Conservation (phyloP, 2,329 filamentous ascomycete species). For the Ophiosphaerella herpotricha region DNA sequence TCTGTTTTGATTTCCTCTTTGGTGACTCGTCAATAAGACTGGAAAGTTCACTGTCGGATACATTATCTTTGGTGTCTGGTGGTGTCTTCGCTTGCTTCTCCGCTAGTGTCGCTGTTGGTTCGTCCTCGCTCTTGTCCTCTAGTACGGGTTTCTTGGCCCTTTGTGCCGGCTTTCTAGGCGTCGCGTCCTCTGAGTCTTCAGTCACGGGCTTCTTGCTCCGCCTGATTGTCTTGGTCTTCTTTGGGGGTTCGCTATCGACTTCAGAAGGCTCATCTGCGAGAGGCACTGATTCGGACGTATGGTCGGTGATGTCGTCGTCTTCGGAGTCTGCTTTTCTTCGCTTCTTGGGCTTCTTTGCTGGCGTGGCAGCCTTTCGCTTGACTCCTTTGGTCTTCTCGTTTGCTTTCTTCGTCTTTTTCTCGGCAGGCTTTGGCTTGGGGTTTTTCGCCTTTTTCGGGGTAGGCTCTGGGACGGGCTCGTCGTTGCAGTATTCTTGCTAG, state of each 20-base stretch:
- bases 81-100: conserved; percentile 11
- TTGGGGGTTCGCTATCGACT: conserved; percentile 31
- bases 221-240: conserved; percentile 21
- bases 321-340: conserved; percentile 33
- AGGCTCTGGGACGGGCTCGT: conserved; percentile 20
- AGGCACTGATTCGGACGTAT: conserved; percentile 21
- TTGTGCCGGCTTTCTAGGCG: conserved; percentile 12
- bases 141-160: conserved; percentile 12
- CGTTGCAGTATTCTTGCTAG: conserved; percentile 35
- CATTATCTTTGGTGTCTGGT: conserved; percentile 19
- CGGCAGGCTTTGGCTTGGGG: conserved; percentile 24
- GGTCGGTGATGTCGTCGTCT: conserved; percentile 38
- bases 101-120: conserved; percentile 8
- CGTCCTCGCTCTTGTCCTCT: conserved; percentile 20
- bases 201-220: conserved; percentile 32
- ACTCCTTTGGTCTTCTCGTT: conserved; percentile 22
- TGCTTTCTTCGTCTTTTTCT: conserved; percentile 26
- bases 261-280: conserved; percentile 23
- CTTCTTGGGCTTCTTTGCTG: conserved; percentile 39
- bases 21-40: conserved; percentile 78
- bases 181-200: conserved; percentile 36
- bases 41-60: conserved; percentile 69
- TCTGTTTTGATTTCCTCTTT: conserved; percentile 60
- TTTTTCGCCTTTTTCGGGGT: conserved; percentile 25
- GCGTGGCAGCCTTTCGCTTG: conserved; percentile 38